Base-by-base conservation (phyloP, 257 asterid genomes). In the Datura wrightii region DNA sequence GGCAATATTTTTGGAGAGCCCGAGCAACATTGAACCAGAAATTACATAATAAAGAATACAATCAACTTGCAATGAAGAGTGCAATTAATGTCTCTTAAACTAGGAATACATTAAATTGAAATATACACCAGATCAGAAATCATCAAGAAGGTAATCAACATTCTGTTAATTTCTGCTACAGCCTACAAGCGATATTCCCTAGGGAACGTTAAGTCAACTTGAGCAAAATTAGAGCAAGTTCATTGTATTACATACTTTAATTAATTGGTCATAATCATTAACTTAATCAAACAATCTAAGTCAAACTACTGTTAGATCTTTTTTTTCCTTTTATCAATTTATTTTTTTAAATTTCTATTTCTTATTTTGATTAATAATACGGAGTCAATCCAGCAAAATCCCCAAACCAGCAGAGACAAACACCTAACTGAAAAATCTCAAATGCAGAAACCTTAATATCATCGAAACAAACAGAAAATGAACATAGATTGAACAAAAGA, bases 201-300 rank as follows among this genome's bases (percentile, higher is more conserved):
- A 34, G 10, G 15, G 10, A 50, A 76, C 3, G n/a, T 6, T 6
- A 52, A 31, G 31, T 50, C 46, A 76, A 14, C 8, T 31, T 55
- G 5, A 31, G n/a, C 31, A 76, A 50, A 76, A 76, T 2, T 34
- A 50, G 14, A 50, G 31, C 82, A 76, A 76, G 82, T 76, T 76
- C 62, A 76, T 76, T 76, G 8, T 15, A 24, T 24, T 24, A 31
- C 46, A 14, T 31, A 31, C 19, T 50, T 14, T 8, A 34, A 50
- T 2, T 76, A 14, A 31, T 76, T 31, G 52, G 8, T 31, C 48
- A 76, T 76, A 76, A 50, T 31, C 82, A 52, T 76, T 13, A 7
- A 13, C 62, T 76, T 76, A 52, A 76, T 50, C 46, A 50, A 76
- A 76, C 62, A 76, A 76, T 76, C 82, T 8, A 76, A 76, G 62